Base-by-base conservation (phyloP, 140 eudicot genomes). In the Stevia rebaudiana region DNA sequence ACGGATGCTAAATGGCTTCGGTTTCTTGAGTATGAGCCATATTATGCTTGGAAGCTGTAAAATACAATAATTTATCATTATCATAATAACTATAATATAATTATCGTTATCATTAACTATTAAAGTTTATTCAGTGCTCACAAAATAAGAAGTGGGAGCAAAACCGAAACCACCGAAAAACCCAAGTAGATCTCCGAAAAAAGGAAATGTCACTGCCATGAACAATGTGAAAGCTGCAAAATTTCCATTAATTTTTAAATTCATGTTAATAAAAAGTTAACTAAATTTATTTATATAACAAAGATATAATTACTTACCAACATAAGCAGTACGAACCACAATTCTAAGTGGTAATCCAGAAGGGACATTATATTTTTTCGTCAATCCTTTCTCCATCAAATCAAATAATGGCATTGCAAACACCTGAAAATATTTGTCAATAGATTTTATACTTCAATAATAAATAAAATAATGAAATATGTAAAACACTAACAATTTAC, bases 121-220 rank as follows among this genome's bases (percentile, higher is more conserved):
- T 39, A 39, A 39, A 39, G 9, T 8, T 21, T 19, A 8, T 11
- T 1, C 19, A n/a, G 33, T 28, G 8, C 94, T 88, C 77, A 92
- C 96, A 65, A 92, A 81, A 61, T 85, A 92, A 70, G 98, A 81
- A 48, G 98, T 92, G 40, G 98, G 91, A 67, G 96, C 87, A 61
- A 88, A 85, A 40, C 95, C 98, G 79, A 92, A 88, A 75, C 98
- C 98, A 43, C 98, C 98, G 24, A 92, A 92, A 71, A 92, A 88
- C 33, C 96, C 98, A 68, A 92, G 98, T 62, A 88, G 94, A 79
- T 88, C 98, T 0, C 96, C 96, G 8, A 92, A 88, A 84, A 88
- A 92, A 17, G 98, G 96, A 68, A 88, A 85, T 8, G 94, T 82
- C 50, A 88, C 94, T n/a, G 89, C 98, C 65, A 85, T 13, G 61